Evolutionary conservation across 1,139 yeast genomes (phyloP).

Genomic region (Pichia cactophila): DNA sequence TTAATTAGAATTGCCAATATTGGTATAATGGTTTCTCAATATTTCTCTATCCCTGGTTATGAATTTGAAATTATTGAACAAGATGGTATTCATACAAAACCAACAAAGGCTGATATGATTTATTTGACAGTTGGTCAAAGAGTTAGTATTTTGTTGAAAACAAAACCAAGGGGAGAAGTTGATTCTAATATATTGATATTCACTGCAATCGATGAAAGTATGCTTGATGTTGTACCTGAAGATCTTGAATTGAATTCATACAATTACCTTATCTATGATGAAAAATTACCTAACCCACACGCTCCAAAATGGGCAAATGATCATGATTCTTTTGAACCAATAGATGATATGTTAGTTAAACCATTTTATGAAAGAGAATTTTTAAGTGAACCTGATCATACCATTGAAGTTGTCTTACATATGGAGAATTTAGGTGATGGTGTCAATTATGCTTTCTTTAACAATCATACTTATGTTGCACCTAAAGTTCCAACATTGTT

Average conservation of each 20-base stretch:
- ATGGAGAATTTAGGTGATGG: conserved; percentile 72
- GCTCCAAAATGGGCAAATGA: conserved; percentile 16
- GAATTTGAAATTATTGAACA: conserved; percentile 61
- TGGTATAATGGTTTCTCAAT: conserved; percentile 70
- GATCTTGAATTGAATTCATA: conserved; percentile 48
- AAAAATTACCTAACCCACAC: conserved; percentile 21
- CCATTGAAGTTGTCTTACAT: conserved; percentile 48
- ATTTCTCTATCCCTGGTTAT: conserved; percentile 60
- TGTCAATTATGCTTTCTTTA: conserved; percentile 68
- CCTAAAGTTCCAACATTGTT: conserved; percentile 64
- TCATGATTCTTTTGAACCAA: conserved; percentile 24
- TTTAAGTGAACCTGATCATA: conserved; percentile 52
- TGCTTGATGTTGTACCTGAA: conserved; percentile 55
- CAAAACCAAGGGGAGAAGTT: conserved; percentile 35
- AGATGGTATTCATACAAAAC: conserved; percentile 63
- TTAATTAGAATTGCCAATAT: conserved; percentile 54
- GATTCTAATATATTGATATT: conserved; percentile 52
- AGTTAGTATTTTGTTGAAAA: conserved; percentile 51
- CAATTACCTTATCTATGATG: conserved; percentile 46
- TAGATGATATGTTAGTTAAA: conserved; percentile 50
- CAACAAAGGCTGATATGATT: conserved; percentile 46
- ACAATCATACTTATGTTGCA: conserved; percentile 51
- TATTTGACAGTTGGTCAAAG: conserved; percentile 70
- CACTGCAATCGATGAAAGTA: conserved; percentile 52
- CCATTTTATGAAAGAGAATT: conserved; percentile 40